Base-by-base conservation (phyloP, 768 basidiomycete genomes). In the Trametes elegans region DNA sequence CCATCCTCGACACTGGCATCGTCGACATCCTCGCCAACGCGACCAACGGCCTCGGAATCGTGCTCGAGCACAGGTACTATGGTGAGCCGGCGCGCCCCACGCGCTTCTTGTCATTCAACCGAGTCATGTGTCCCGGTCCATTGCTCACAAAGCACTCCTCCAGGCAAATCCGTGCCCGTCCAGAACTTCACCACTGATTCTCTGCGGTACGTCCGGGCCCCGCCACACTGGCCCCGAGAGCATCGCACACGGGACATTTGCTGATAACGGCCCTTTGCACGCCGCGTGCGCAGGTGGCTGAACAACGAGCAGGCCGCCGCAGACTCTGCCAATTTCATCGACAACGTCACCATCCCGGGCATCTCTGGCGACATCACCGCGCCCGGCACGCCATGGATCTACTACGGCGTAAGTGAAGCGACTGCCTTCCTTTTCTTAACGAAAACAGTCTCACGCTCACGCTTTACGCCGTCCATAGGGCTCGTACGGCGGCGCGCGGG, bases 41-140 rank as follows among this genome's bases (percentile, higher is more conserved):
- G 18, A 95, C 93, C 0, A 80, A 84, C 16, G 96, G 96, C 5
- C 76, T 98, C 7, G 87, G 88, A 18, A 80, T 97, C 46, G 82
- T 97, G 21, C 78, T 97, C 26, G 94, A 97, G 68, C 94, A 97
- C 70, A 80, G 94, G 49, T 94, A 93, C 70, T 96, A 96, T 67
- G 92, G 93, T 73, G 57, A 5, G 72, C n/a, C n/a, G n/a, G n/a
- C n/a, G n/a, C n/a, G n/a, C n/a, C n/a, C n/a, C n/a, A 58, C 24
- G 28, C 31, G n/a, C 14, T 36, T 21, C 13, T 39, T n/a, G 31
- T n/a, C 10, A 26, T n/a, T n/a, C n/a, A n/a, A n/a, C n/a, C n/a
- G n/a, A n/a, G n/a, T n/a, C n/a, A n/a, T n/a, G n/a, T n/a, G n/a
- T n/a, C n/a, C n/a, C n/a, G n/a, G n/a, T n/a, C 9, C 7, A 27